Conservation (phyloP, 1,284 basidiomycete species). For the Erythrobasidium hasegawianum region DNA sequence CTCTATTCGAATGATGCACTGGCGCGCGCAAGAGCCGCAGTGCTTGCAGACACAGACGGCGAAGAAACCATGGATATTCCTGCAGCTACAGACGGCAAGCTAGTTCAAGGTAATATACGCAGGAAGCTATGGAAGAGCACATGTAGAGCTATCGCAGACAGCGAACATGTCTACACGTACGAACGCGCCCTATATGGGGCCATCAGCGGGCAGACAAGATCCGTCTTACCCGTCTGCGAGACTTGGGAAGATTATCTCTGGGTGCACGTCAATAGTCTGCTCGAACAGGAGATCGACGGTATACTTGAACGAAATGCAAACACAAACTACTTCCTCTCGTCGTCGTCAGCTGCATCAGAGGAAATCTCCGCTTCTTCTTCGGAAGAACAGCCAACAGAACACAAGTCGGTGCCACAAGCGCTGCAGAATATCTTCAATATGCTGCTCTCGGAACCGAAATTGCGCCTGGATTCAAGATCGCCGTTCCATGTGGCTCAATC, state of each 20-base stretch:
- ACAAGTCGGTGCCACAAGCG: not conserved
- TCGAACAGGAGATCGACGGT: constrained; percentile 70
- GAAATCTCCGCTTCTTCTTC: not conserved
- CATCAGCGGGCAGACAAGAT: constrained; percentile 73
- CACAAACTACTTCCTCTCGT: constrained; percentile 9
- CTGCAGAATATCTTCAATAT: constrained; percentile 39
- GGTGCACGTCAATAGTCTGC: constrained; percentile 79
- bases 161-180: constrained; percentile 50
- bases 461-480: constrained; percentile 61
- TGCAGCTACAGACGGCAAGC: constrained; percentile 57
- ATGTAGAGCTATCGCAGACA: constrained; percentile 65
- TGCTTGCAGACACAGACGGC: not conserved
- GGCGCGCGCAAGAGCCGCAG: not conserved
- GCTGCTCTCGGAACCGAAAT: constrained; percentile 26
- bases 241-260: constrained; percentile 95
- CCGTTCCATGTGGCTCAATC: constrained; percentile 83
- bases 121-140: constrained; percentile 78
- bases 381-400: not conserved
- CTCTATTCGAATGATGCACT: constrained; percentile 70
- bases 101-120: constrained; percentile 74
- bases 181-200: constrained; percentile 85
- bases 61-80: constrained; percentile 20
- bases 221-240: constrained; percentile 70
- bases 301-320: constrained; percentile 42
- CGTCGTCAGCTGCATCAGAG: not conserved